These are phyloP conservation scores for Paraphoma chrysanthemicola DNA, from an alignment of 2,329 filamentous ascomycete species.

Conservation along the genomic window DNA sequence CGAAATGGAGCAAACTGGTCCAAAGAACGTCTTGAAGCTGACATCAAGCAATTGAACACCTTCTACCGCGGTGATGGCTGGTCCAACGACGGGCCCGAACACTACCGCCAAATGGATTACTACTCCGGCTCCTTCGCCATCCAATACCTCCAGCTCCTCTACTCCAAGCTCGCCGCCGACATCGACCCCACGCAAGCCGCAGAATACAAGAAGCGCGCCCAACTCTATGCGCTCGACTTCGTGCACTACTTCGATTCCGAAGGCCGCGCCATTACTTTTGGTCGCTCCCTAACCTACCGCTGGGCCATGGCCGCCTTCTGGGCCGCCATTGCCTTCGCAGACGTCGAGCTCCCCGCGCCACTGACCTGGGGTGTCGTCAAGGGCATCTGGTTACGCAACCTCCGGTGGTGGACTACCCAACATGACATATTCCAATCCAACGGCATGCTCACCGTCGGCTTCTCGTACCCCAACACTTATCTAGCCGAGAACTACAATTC, in stretches of 20 bases:
- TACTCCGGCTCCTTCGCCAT: constrained; percentile 85
- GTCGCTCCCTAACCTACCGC: constrained; percentile 79
- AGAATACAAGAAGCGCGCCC: constrained; percentile 73
- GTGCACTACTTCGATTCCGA: constrained; percentile 78
- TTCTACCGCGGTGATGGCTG: constrained; percentile 84
- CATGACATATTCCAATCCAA: constrained; percentile 76
- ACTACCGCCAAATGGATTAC: constrained; percentile 85
- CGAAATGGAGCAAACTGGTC: constrained; percentile 77
- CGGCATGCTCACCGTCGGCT: constrained; percentile 78
- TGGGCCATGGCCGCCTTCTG: constrained; percentile 88
- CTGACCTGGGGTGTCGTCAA: constrained; percentile 82
- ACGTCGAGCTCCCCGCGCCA: constrained; percentile 73
- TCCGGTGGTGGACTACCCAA: constrained; percentile 82
- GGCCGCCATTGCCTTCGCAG: constrained; percentile 78
- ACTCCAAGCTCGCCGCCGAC: constrained; percentile 73
- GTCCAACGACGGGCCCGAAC: constrained; percentile 81
- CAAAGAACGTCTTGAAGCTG: constrained; percentile 71
- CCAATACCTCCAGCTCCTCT: constrained; percentile 79
- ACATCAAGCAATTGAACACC: constrained; percentile 79
- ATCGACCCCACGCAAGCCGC: constrained; percentile 69
- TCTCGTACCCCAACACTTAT: constrained; percentile 81
- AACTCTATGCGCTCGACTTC: constrained; percentile 72
- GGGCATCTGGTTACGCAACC: constrained; percentile 74
- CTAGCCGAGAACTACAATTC: constrained; percentile 87
- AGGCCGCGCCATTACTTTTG: constrained; percentile 76